Conservation (phyloP, 2,329 filamentous ascomycete genomes). For the Cladosporium cucumerinum region DNA sequence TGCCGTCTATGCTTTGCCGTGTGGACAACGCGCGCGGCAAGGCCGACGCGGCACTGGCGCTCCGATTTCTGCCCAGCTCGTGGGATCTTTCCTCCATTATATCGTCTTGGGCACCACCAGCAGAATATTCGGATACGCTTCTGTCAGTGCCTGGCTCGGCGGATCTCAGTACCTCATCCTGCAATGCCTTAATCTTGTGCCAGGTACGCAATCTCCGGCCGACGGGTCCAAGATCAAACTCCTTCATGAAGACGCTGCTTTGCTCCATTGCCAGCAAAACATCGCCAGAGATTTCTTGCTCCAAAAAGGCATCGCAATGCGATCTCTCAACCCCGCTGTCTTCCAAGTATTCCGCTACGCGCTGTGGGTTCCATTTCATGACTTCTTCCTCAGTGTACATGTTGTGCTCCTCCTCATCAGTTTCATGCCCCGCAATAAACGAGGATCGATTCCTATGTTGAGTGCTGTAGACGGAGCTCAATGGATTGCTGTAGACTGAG, state of each 20-base stretch:
- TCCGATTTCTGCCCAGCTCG: conserved; percentile 46
- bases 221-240: conserved; percentile 88
- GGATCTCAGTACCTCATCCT: conserved; percentile 74
- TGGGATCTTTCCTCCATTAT: conserved; percentile 36
- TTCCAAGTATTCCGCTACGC: conserved; percentile 87
- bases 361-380: conserved; percentile 70
- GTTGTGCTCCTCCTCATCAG: conserved; percentile 82
- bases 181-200: conserved; percentile 91
- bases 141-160: conserved; percentile 37
- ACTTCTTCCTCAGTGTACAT: conserved; percentile 72
- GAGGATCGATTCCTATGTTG: conserved; percentile 71
- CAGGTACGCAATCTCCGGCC: conserved; percentile 87
- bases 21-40: conserved; percentile 20
- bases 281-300: conserved; percentile 94
- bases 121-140: conserved; percentile 42
- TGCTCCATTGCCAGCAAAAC: conserved; percentile 94
- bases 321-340: conserved; percentile 78
- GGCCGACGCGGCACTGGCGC: conserved; percentile 36
- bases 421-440: conserved; percentile 91
- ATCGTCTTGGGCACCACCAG: conserved; percentile 26
- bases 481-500: conserved; percentile 33
- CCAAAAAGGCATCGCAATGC: conserved; percentile 90
- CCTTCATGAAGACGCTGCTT: conserved; percentile 90
- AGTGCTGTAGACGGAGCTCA: conserved; percentile 74
- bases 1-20: conserved; percentile 20